Conservation (phyloP, 305 asterid genomes). For the Fraxinus platypoda region DNA sequence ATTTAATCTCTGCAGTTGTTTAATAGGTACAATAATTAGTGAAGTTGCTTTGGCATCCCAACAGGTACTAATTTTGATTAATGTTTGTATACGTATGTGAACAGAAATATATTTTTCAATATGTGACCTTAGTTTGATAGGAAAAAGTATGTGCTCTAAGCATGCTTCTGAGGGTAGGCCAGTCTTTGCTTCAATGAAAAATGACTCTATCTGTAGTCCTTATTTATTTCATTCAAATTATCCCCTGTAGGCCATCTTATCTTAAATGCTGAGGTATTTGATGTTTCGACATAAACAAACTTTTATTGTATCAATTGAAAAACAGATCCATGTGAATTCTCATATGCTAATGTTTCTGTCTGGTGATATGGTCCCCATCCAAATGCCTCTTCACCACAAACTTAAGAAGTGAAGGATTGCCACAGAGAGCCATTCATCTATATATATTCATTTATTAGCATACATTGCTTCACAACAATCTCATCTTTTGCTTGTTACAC, state of each 20-base stretch:
- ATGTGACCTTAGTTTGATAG: neutral
- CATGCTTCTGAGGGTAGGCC: neutral
- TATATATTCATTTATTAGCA: conserved; percentile 16
- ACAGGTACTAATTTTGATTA: neutral
- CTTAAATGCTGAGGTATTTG: neutral
- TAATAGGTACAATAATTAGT: neutral
- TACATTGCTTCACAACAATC: neutral
- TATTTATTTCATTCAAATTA: neutral
- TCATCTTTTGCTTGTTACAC: conserved; percentile 1
- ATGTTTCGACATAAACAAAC: neutral
- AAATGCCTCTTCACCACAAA: conserved; percentile 9
- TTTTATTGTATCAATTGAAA: neutral
- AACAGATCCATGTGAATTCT: conserved; percentile 22
- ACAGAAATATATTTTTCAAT: neutral
- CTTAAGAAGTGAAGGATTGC: neutral
- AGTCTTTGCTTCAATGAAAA: neutral
- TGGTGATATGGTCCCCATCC: neutral
- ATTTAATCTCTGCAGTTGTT: neutral
- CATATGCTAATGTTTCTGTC: conserved; percentile 23
- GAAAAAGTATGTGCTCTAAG: neutral
- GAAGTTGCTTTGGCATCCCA: neutral
- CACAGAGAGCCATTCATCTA: conserved; percentile 5
- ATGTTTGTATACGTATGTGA: neutral
- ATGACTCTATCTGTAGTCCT: neutral
- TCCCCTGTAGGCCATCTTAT: neutral